Percentiles rank a stretch among this genome's conserved stretches.
Evolutionary conservation across 352 stramenopile genomes (phyloP).

Genomic region (Phytophthora brassicae): DNA sequence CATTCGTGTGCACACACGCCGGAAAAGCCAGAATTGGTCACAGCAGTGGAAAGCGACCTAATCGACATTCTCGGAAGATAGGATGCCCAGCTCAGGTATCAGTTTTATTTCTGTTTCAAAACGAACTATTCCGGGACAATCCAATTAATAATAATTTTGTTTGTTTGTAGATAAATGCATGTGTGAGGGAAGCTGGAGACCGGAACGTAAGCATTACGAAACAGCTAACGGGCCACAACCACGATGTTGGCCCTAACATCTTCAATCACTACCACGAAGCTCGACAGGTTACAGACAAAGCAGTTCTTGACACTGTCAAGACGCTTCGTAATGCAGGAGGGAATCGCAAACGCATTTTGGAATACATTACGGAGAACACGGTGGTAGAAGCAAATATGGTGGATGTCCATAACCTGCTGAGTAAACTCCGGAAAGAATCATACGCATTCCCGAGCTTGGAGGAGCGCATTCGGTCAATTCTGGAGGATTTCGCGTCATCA

Average conservation of each 20-base stretch:
- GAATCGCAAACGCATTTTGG: conserved; percentile 9
- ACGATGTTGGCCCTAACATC: not conserved
- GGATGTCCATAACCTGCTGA: conserved; percentile 7
- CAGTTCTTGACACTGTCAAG: not conserved
- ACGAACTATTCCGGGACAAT: no score
- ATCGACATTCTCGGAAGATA: conserved; percentile 6
- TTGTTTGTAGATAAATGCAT: conserved; percentile 9
- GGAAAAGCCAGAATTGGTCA: not conserved
- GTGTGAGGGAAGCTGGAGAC: not conserved
- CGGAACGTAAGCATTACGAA: conserved; percentile 1
- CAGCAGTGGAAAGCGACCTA: not conserved
- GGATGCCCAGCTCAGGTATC: conserved; percentile 3
- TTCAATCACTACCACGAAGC: conserved; percentile 7
- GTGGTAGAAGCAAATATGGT: not conserved
- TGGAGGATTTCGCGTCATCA: no score
- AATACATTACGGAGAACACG: conserved; percentile 6
- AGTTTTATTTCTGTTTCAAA: no score
- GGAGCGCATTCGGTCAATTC: no score
- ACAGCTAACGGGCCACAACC: conserved; percentile 1
- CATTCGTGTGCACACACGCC: not conserved
- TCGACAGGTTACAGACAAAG: not conserved
- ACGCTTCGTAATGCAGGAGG: not conserved
- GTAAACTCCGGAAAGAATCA: no score
- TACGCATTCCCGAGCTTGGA: no score
- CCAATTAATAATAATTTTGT: not conserved